Conservation (phyloP, 495 filamentous ascomycete genomes). For the Talaromyces trachyspermus region DNA sequence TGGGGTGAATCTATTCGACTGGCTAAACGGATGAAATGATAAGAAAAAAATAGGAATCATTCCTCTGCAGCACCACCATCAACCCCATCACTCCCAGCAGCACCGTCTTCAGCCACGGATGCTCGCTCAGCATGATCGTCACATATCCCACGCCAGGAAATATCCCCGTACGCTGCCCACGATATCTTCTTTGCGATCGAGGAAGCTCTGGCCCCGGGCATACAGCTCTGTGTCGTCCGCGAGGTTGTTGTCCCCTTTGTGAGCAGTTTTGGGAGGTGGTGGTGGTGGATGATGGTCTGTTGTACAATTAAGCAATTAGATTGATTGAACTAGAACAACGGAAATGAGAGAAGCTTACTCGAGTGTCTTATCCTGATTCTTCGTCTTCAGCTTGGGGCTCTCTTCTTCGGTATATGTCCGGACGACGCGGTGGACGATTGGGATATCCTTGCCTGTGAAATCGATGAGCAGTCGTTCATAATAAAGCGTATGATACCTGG, state of each 20-base stretch:
- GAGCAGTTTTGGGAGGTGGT: constrained; percentile 47
- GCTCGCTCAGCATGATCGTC: constrained; percentile 91
- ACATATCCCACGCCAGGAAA: constrained; percentile 94
- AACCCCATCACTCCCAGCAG: constrained; percentile 93
- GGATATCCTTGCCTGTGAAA: constrained; percentile 74
- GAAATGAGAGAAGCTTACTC: neutral
- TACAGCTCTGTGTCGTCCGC: constrained; percentile 94
- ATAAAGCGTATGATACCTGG: constrained; percentile 13
- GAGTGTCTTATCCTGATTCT: constrained; percentile 21
- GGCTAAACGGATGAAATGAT: too few relatives aligned
- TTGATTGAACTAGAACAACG: neutral
- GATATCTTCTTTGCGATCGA: constrained; percentile 78
- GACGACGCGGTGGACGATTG: constrained; percentile 86
- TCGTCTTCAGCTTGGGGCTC: constrained; percentile 26
- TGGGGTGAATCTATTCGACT: too few relatives aligned
- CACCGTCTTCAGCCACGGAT: constrained; percentile 94
- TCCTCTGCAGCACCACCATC: constrained; percentile 88
- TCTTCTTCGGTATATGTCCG: constrained; percentile 55
- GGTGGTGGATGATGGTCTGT: too few relatives aligned
- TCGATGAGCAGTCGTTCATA: constrained; percentile 14
- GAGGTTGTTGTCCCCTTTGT: constrained; percentile 97
- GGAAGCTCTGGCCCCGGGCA: constrained; percentile 73
- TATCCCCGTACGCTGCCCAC: constrained; percentile 93
- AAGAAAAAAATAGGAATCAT: constrained; percentile 35
- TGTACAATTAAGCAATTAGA: too few relatives aligned